These are phyloP conservation scores for Porcisia hertigi DNA, from an alignment of 208 protist species.

Conservation along the genomic window DNA sequence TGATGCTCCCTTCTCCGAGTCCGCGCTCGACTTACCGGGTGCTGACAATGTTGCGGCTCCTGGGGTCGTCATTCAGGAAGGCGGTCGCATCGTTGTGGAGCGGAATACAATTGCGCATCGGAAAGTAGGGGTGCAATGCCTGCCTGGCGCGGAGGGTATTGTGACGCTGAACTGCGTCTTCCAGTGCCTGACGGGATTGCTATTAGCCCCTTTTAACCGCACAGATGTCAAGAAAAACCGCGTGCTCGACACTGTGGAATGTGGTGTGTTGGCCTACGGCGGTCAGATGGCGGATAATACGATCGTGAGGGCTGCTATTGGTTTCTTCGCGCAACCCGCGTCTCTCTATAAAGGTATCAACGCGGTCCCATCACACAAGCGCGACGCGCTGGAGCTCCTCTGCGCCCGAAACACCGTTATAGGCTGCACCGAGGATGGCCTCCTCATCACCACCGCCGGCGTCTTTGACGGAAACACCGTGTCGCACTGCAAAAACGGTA, in stretches of 20 bases:
- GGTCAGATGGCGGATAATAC: slow-evolving; percentile 73
- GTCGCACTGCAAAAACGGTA: slow-evolving; percentile 59
- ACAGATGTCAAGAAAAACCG: slow-evolving; percentile 60
- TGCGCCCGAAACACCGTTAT: slow-evolving; percentile 60
- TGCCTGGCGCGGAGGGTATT: slow-evolving; percentile 47
- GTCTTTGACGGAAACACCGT: slow-evolving; percentile 68
- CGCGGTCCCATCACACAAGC: slow-evolving; percentile 45
- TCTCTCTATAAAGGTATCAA: slow-evolving; percentile 65
- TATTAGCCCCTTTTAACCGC: slow-evolving; percentile 54
- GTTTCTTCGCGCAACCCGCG: slow-evolving; percentile 57
- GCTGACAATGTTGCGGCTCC: slow-evolving; percentile 7
- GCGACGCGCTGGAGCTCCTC: slow-evolving; percentile 37
- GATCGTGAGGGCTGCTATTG: slow-evolving; percentile 45
- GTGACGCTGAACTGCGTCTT: slow-evolving; percentile 53
- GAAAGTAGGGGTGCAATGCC: slow-evolving; percentile 42
- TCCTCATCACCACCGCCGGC: slow-evolving; percentile 53
- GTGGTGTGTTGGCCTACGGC: slow-evolving; percentile 59
- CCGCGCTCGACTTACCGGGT: slow-evolving; percentile 2
- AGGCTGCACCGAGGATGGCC: slow-evolving; percentile 56
- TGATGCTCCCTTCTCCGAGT: not conserved
- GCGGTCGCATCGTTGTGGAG: slow-evolving; percentile 34
- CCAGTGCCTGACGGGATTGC: slow-evolving; percentile 39
- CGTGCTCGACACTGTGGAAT: slow-evolving; percentile 51
- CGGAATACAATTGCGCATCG: slow-evolving; percentile 58
- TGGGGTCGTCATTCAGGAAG: slow-evolving; percentile 51